These are phyloP conservation scores for Umbelopsis ramanniana DNA, from an alignment of 192 early-diverging fungal genomes.

Conservation along the genomic window DNA sequence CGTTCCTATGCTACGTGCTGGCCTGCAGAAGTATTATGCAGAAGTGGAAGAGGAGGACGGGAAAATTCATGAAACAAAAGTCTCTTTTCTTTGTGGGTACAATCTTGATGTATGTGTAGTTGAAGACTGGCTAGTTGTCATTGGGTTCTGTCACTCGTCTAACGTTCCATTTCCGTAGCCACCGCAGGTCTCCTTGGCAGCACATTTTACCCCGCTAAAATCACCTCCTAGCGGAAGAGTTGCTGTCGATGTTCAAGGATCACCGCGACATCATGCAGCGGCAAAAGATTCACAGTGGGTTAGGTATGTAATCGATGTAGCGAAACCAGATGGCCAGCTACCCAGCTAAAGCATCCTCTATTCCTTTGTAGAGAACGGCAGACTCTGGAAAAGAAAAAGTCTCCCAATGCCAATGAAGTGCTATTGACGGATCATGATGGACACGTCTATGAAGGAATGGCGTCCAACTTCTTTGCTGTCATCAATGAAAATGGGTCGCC, in stretches of 20 bases:
- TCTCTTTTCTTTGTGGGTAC: conserved; percentile 64
- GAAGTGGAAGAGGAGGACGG: conserved; percentile 30
- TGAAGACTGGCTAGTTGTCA: not conserved
- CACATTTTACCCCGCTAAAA: conserved; percentile 37
- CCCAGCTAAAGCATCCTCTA: not conserved
- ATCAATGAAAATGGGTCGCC: conserved; percentile 34
- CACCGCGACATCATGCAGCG: conserved; percentile 52
- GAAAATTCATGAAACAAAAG: conserved; percentile 49
- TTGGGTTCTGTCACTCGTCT: no score
- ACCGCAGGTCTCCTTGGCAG: conserved; percentile 36
- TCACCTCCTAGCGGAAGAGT: conserved; percentile 25
- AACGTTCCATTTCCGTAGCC: conserved; percentile 21
- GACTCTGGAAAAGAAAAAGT: conserved; percentile 40
- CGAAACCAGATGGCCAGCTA: not conserved
- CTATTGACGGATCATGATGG: conserved; percentile 58
- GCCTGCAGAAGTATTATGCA: conserved; percentile 53
- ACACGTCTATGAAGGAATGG: conserved; percentile 70
- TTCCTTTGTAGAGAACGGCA: conserved; percentile 50
- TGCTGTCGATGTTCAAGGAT: conserved; percentile 55
- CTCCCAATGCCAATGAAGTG: conserved; percentile 62
- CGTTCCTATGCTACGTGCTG: conserved; percentile 43
- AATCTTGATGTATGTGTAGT: conserved; percentile 41
- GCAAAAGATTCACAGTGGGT: conserved; percentile 81
- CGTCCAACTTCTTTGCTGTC: conserved; percentile 71
- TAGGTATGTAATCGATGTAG: conserved; percentile 36